Percentiles rank a stretch among this genome's conserved stretches.
phyloP scores from a whole-genome alignment of 306 rosid species.

The Quercus parvula region DNA sequence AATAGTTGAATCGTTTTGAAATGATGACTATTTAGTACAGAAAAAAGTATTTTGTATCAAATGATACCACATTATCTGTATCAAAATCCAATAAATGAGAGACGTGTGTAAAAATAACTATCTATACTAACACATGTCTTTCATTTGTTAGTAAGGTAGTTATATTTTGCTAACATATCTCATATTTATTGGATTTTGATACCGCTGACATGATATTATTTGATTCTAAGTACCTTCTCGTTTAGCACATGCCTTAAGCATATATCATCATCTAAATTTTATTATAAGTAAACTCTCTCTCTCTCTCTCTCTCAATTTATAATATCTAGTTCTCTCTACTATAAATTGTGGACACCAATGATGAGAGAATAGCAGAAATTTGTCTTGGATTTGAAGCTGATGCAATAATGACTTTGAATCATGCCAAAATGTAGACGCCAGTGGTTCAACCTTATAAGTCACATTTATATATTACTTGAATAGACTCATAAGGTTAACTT shows the following conservation, averaged over 20 bases:
- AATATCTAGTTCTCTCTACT: slow-evolving; percentile 13
- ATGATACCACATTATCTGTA: too few species aligned
- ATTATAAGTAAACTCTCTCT: background rate
- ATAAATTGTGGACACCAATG: slow-evolving; percentile 93
- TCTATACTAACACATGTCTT: too few species aligned
- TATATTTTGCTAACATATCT: too few species aligned
- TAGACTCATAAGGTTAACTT: background rate
- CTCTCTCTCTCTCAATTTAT: background rate
- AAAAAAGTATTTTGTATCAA: too few species aligned
- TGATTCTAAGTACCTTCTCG: too few species aligned
- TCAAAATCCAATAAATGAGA: too few species aligned
- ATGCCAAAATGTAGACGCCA: slow-evolving; percentile 63
- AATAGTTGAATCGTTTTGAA: too few species aligned
- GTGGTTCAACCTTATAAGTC: background rate
- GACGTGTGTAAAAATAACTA: too few species aligned
- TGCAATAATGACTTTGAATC: slow-evolving; percentile 91
- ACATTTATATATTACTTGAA: background rate
- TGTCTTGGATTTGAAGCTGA: slow-evolving; percentile 88
- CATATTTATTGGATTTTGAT: too few species aligned
- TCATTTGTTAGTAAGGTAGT: too few species aligned
- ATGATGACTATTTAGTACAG: too few species aligned
- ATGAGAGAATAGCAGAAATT: slow-evolving; percentile 77
- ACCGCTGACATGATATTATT: too few species aligned
- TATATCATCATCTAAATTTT: background rate
- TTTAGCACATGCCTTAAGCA: background rate